Evolutionary conservation across 345 rosid species (phyloP).

Genomic region (Murraya koenigii): DNA sequence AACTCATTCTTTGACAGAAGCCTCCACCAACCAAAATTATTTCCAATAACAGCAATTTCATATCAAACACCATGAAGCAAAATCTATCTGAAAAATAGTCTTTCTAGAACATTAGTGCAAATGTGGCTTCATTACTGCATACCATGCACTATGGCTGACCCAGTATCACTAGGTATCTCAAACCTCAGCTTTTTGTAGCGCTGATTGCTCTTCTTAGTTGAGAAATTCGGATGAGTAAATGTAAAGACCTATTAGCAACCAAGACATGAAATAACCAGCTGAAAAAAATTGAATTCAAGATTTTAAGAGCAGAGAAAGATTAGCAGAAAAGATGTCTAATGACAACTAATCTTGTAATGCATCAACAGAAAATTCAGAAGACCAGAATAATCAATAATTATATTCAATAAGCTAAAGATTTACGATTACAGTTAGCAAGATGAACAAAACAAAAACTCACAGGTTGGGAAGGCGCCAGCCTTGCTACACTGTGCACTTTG

Average conservation of each 20-base stretch:
- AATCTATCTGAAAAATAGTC: not conserved
- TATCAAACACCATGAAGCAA: not conserved
- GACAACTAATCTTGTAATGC: conserved; percentile 9
- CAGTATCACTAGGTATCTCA: conserved; percentile 65
- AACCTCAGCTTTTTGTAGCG: conserved; percentile 77
- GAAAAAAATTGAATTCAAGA: conserved; percentile 2
- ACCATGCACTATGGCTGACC: conserved; percentile 94
- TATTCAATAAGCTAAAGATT: not conserved
- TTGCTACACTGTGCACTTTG: conserved; percentile 81
- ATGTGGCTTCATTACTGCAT: conserved; percentile 7
- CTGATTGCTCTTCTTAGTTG: conserved; percentile 61
- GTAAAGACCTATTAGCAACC: conserved; percentile 68
- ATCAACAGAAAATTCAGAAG: not conserved
- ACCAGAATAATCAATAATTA: not conserved
- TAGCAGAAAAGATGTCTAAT: not conserved
- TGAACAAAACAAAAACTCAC: conserved; percentile 40
- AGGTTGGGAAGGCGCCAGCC: conserved; percentile 78
- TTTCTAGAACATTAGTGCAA: not conserved
- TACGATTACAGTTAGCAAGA: not conserved
- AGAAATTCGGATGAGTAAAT: conserved; percentile 74
- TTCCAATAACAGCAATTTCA: not conserved
- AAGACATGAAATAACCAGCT: conserved; percentile 7
- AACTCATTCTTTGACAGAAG: not conserved
- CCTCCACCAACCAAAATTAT: not conserved
- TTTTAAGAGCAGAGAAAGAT: not conserved